Percentiles rank a stretch among this genome's conserved stretches.
Evolutionary conservation across 257 asterid species (phyloP).

Genomic region (Datura wrightii): DNA sequence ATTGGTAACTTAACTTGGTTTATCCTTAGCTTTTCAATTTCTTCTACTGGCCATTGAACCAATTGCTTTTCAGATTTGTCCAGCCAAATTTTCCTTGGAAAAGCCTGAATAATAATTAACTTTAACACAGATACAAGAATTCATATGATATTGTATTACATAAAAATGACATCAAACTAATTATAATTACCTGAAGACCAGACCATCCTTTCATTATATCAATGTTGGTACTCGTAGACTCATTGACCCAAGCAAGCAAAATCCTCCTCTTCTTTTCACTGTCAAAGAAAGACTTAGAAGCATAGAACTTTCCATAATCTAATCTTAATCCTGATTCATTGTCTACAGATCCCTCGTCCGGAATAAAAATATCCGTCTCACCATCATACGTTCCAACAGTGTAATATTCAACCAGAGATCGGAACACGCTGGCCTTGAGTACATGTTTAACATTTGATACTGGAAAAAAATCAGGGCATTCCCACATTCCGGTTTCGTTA

Average conservation of each 20-base stretch:
- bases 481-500: neutral
- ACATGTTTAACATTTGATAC: neutral
- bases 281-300: no score
- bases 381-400: neutral
- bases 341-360: neutral
- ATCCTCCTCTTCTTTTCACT: slow-evolving; percentile 42
- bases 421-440: neutral
- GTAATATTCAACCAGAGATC: neutral
- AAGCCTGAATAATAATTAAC: neutral
- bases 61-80: neutral
- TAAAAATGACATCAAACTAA: no score
- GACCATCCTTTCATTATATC: slow-evolving; percentile 49
- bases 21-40: neutral
- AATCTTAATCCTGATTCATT: no score
- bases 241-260: slow-evolving; percentile 54
- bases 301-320: no score
- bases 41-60: neutral
- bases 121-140: no score
- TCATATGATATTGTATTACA: no score
- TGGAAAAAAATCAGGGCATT: neutral
- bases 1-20: neutral
- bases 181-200: neutral
- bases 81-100: neutral
- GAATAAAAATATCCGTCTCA: neutral
- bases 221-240: slow-evolving; percentile 36